Percentiles rank a stretch among this genome's conserved stretches.
phyloP scores from a whole-genome alignment of 2,329 filamentous ascomycete species.

The Sclerotinia trifoliorum region DNA sequence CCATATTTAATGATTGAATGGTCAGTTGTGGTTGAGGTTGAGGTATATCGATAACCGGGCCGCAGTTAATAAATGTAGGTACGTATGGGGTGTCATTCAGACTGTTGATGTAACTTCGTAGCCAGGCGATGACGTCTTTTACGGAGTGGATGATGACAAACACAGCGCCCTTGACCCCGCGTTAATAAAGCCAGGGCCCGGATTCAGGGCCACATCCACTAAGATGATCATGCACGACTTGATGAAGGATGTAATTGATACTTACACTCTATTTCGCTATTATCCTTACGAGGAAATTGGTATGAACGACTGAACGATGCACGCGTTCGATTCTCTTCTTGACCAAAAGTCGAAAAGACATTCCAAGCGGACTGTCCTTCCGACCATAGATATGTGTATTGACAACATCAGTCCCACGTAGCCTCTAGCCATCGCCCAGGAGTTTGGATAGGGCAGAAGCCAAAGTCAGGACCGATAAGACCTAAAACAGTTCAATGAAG shows the following conservation, averaged over 20 bases:
- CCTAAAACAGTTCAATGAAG: background rate
- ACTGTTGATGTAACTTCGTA: background rate
- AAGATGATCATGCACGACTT: background rate
- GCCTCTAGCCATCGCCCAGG: background rate
- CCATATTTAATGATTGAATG: background rate
- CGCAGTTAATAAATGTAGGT: background rate
- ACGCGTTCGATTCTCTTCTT: background rate
- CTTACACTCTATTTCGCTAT: background rate
- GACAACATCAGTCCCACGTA: background rate
- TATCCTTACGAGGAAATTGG: background rate
- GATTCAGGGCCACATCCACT: background rate
- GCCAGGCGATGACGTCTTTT: constrained; percentile 8
- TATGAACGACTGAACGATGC: background rate
- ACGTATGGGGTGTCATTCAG: background rate
- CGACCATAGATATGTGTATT: background rate
- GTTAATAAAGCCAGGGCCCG: background rate
- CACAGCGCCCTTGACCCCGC: background rate
- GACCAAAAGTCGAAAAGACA: background rate
- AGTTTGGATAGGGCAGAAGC: background rate
- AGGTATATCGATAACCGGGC: background rate
- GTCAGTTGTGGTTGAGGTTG: background rate
- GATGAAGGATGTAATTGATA: background rate
- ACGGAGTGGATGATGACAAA: background rate
- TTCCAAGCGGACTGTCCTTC: background rate
- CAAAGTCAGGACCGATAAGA: background rate